These are phyloP conservation scores for Coccomyxa sp. DNA, from an alignment of 139 green algal species.

Conservation along the genomic window DNA sequence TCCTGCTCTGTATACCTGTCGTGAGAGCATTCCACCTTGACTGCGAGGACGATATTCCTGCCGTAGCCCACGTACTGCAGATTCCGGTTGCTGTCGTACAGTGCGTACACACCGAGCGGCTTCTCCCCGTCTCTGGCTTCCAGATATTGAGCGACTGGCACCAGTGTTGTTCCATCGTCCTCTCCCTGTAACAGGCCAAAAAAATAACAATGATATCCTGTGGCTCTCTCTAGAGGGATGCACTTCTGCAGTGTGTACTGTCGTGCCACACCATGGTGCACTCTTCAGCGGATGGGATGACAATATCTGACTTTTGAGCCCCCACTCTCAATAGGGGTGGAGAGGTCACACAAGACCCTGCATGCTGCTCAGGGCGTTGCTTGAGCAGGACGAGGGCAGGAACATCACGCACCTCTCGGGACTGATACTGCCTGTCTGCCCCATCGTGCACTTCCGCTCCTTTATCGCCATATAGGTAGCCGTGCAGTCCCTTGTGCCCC, in stretches of 20 bases:
- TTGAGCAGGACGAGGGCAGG: not conserved
- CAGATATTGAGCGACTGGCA: constrained; percentile 63
- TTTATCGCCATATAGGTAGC: constrained; percentile 72
- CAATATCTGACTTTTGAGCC: not conserved
- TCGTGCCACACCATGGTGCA: not conserved
- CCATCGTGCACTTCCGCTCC: constrained; percentile 52
- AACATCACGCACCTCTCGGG: constrained; percentile 30
- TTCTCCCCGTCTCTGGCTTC: constrained; percentile 50
- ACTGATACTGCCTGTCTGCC: constrained; percentile 23
- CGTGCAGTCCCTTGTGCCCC: constrained; percentile 75
- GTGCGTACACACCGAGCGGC: constrained; percentile 80
- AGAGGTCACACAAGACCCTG: not conserved
- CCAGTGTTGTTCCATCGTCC: constrained; percentile 68
- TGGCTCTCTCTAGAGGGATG: not conserved
- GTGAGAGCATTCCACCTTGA: constrained; percentile 54
- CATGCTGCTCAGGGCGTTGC: not conserved
- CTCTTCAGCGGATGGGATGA: too few relatives aligned
- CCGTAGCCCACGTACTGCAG: constrained; percentile 85
- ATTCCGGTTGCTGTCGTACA: constrained; percentile 57
- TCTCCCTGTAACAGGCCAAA: constrained; percentile 42
- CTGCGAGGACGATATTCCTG: constrained; percentile 74
- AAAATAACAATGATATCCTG: not conserved
- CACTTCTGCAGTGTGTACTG: not conserved
- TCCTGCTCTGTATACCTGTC: too few relatives aligned
- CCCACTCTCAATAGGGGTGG: not conserved